Conservation (phyloP, 805 yeast genomes). For the Wickerhamomyces bisporus region DNA sequence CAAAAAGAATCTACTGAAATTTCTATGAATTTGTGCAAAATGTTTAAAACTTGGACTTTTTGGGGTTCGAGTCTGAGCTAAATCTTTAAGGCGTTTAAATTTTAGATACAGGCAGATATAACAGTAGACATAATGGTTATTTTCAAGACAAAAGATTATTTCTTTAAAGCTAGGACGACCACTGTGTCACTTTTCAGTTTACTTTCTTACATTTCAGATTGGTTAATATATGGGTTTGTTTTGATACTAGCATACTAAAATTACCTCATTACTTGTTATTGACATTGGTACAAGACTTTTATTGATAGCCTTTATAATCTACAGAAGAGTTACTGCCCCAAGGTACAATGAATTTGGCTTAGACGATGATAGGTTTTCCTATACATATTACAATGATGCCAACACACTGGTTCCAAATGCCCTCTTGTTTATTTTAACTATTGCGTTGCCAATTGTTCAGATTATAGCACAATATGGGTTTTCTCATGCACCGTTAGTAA, state of each 20-base stretch:
- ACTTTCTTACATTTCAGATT: conserved; percentile 28
- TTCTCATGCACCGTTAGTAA: conserved; percentile 13
- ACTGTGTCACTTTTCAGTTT: conserved; percentile 26
- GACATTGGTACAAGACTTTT: conserved; percentile 10
- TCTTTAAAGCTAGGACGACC: conserved; percentile 20
- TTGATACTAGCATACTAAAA: too few species aligned
- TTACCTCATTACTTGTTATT: too few species aligned
- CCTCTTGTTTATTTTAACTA: conserved; percentile 25
- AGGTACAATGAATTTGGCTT: conserved; percentile 36
- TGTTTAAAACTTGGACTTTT: too few species aligned
- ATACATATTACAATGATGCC: conserved; percentile 30
- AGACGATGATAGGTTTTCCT: conserved; percentile 28
- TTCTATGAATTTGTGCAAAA: too few species aligned
- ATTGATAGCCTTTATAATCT: conserved; percentile 19
- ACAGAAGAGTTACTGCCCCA: conserved; percentile 32
- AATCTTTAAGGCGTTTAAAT: too few species aligned
- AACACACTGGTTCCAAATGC: conserved; percentile 28
- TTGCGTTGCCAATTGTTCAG: conserved; percentile 30
- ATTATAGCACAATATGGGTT: conserved; percentile 18
- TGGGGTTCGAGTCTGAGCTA: too few species aligned
- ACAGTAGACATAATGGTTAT: conserved; percentile 4
- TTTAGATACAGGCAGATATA: too few species aligned
- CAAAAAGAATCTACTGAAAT: too few species aligned
- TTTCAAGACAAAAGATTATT: conserved; percentile 18
- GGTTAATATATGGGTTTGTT: conserved; percentile 22